Conservation (phyloP, 345 rosid species). For the Tarenaya hassleriana region DNA sequence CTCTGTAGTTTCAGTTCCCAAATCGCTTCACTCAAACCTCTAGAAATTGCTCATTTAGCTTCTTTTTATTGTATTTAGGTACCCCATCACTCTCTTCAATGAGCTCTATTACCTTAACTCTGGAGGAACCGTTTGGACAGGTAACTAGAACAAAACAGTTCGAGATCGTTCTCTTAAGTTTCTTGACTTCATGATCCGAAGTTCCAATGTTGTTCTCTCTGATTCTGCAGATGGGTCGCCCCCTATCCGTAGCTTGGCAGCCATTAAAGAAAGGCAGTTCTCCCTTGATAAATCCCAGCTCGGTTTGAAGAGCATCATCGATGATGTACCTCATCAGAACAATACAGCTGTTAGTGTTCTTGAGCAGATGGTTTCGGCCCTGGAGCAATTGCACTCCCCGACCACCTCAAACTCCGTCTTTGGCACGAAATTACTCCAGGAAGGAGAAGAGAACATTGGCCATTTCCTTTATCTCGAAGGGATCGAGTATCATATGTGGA, state of each 20-base stretch:
- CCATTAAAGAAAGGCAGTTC: slow-evolving; percentile 54
- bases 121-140: slow-evolving; percentile 92
- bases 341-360: slow-evolving; percentile 56
- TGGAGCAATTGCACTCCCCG: slow-evolving; percentile 59
- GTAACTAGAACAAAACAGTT: slow-evolving; percentile 25
- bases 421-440: slow-evolving; percentile 78
- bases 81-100: slow-evolving; percentile 75
- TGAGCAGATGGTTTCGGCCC: slow-evolving; percentile 60
- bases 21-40: neutral
- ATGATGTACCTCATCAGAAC: slow-evolving; percentile 31
- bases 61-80: slow-evolving; percentile 39
- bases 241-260: slow-evolving; percentile 59
- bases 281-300: slow-evolving; percentile 61
- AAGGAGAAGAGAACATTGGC: slow-evolving; percentile 93
- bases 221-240: slow-evolving; percentile 65
- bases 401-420: slow-evolving; percentile 66
- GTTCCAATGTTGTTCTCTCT: neutral
- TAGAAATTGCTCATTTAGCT: neutral
- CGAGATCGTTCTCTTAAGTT: neutral
- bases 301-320: slow-evolving; percentile 27
- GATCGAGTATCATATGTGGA: slow-evolving; percentile 86
- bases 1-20: neutral
- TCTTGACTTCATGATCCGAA: neutral
- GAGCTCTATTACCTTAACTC: slow-evolving; percentile 93
- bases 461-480: slow-evolving; percentile 95